Conservation (phyloP, 1,284 basidiomycete species). For the Naganishia sp. region DNA sequence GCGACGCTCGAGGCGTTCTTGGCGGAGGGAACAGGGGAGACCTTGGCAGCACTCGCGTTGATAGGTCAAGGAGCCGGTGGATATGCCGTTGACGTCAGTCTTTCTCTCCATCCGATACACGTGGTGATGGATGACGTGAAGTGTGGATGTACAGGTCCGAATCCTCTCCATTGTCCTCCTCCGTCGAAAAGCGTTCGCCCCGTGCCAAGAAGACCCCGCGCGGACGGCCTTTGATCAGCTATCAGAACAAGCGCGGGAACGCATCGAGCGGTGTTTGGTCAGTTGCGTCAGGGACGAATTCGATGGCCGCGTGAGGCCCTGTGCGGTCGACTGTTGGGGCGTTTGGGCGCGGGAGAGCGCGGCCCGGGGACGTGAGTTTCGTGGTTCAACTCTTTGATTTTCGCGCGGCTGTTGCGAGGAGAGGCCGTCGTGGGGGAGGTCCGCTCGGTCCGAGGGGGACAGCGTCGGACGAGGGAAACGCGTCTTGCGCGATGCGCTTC, state of each 20-base stretch:
- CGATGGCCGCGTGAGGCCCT: conserved; percentile 20
- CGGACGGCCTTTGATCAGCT: not conserved
- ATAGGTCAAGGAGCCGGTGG: conserved; percentile 27
- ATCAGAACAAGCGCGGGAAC: not conserved
- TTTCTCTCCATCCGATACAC: not conserved
- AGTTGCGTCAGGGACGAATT: conserved; percentile 20
- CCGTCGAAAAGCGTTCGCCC: conserved; percentile 2
- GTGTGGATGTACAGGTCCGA: not conserved
- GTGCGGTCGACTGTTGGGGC: conserved; percentile 7
- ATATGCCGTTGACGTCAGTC: conserved; percentile 21
- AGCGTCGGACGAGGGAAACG: too few relatives aligned
- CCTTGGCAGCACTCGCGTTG: conserved; percentile 21
- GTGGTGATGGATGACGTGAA: not conserved
- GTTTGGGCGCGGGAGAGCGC: conserved; percentile 23
- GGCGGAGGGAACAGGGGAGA: not conserved
- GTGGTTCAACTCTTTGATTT: too few relatives aligned
- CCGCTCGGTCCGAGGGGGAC: too few relatives aligned
- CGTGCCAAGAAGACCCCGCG: not conserved
- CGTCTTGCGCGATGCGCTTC: too few relatives aligned
- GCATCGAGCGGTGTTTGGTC: conserved; percentile 21
- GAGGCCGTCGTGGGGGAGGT: too few relatives aligned
- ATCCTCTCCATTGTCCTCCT: conserved; percentile 16
- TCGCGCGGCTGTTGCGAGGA: too few relatives aligned
- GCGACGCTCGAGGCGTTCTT: not conserved
- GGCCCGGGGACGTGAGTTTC: conserved; percentile 4